Base-by-base conservation (phyloP, 2,329 filamentous ascomycete genomes). In the Trichoderma koningii region DNA sequence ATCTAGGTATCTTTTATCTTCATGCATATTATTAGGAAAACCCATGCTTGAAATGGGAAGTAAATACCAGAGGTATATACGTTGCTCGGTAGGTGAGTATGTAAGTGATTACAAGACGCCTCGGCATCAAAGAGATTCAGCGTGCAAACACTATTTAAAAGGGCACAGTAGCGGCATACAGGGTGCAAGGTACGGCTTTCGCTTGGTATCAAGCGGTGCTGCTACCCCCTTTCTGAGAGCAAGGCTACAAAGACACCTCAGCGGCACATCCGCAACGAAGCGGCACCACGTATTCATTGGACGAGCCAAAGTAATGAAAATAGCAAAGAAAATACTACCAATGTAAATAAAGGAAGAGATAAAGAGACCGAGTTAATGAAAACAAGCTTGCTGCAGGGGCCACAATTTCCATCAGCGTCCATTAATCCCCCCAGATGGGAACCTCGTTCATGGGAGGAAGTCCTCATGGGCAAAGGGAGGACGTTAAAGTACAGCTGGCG, bases 241-340 rank as follows among this genome's bases (percentile, higher is more conserved):
- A 23, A 7, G 51, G 48, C 30, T 41, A 5, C 21, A 42, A n/a
- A 56, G 48, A 55, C 19, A 51, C 19, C 52, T 65, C 57, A 52
- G 50, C 55, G 61, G 60, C 59, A 56, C 62, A 62, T 64, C 65
- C 55, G 23, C 51, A 30, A 57, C 44, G 41, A 45, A 47, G 21
- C 21, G 21, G 55, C 56, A 64, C 57, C 66, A 62, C 57, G 21
- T 51, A 21, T 44, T 34, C 65, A 63, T 59, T 28, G 64, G 42
- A 63, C 38, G 59, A 30, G 38, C 44, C 48, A 38, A 67, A 64
- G 55, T 66, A 45, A 66, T 66, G 61, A 51, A 67, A 51, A 66
- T 66, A 64, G 55, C 60, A 26, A 64, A 64, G 44, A 67, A 67
- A 50, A 62, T 65, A 66, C 66, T 60, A 68, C 61, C 55, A 69